These are phyloP conservation scores for Leccinum disarticulatum DNA, from an alignment of 768 basidiomycete genomes.

Conservation along the genomic window DNA sequence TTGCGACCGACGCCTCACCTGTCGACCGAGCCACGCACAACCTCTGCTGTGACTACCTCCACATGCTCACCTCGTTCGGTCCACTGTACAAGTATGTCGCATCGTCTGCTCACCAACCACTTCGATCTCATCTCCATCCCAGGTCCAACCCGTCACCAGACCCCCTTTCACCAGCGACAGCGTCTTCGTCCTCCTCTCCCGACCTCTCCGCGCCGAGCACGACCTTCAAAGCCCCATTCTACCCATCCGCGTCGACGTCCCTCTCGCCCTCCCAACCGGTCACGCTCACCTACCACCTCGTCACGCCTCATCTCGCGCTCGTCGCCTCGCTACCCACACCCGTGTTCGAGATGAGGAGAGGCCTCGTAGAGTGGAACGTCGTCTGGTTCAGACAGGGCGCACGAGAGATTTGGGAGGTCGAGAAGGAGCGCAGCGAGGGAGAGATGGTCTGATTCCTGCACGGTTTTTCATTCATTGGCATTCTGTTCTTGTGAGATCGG, in stretches of 20 bases:
- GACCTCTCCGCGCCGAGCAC: conserved; percentile 8
- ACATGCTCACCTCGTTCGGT: conserved; percentile 83
- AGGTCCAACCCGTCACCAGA: conserved; percentile 22
- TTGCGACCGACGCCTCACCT: conserved; percentile 93
- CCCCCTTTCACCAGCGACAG: conserved; percentile 1
- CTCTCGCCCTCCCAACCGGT: conserved; percentile 57
- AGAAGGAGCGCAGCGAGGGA: conserved; percentile 47
- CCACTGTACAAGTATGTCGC: conserved; percentile 73
- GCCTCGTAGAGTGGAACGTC: conserved; percentile 84
- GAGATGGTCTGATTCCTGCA: conserved; percentile 10
- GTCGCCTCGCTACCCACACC: conserved; percentile 72
- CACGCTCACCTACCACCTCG: conserved; percentile 82
- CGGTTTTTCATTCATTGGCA: neutral
- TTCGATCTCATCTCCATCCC: neutral
- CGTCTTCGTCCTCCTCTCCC: neutral
- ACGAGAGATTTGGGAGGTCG: conserved; percentile 78
- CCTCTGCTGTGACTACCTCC: conserved; percentile 88
- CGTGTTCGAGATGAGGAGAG: conserved; percentile 70
- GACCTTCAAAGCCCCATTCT: conserved; percentile 49
- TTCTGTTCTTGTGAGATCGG: neutral
- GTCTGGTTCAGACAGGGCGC: conserved; percentile 83
- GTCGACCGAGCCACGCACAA: conserved; percentile 87
- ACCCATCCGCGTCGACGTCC: conserved; percentile 67
- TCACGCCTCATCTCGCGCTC: conserved; percentile 69
- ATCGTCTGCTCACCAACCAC: neutral